phyloP scores from a whole-genome alignment of 1,284 basidiomycete genomes.

The Vanrija humicola region DNA sequence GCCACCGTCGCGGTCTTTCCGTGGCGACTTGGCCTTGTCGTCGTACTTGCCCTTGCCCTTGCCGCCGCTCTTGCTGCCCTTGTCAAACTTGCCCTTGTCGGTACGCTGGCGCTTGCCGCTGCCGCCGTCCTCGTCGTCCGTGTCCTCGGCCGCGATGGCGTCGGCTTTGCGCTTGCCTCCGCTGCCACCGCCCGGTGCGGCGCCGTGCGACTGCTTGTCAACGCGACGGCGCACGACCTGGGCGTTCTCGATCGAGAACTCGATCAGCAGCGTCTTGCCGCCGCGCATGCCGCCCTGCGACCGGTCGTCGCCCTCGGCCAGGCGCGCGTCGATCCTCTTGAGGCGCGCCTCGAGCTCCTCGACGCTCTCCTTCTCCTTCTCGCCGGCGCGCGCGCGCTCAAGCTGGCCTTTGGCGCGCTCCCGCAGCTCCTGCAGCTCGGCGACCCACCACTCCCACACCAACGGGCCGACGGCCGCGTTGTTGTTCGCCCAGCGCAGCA shows the following conservation, averaged over 20 bases:
- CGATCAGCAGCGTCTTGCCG: slow-evolving; percentile 70
- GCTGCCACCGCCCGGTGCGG: slow-evolving; percentile 7
- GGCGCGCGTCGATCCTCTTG: slow-evolving; percentile 43
- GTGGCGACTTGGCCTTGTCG: not conserved
- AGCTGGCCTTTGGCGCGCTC: slow-evolving; percentile 56
- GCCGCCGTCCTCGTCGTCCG: slow-evolving; percentile 27
- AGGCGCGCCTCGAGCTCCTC: slow-evolving; percentile 51
- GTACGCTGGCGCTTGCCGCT: slow-evolving; percentile 2
- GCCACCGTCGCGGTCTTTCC: not conserved
- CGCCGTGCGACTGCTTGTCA: slow-evolving; percentile 34
- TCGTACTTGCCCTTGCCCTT: slow-evolving; percentile 5
- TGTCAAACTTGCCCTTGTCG: not conserved
- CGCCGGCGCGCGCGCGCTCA: slow-evolving; percentile 13
- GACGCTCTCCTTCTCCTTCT: slow-evolving; percentile 35
- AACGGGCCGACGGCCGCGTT: slow-evolving; percentile 64
- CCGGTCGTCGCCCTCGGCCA: slow-evolving; percentile 38
- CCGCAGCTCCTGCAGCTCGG: slow-evolving; percentile 68
- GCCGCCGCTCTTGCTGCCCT: not conserved
- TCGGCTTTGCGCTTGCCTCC: slow-evolving; percentile 21
- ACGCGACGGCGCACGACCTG: slow-evolving; percentile 54
- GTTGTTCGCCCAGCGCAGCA: slow-evolving; percentile 91
- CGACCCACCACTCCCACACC: slow-evolving; percentile 76
- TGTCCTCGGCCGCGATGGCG: slow-evolving; percentile 18
- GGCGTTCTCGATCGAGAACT: slow-evolving; percentile 91
- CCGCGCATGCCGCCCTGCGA: slow-evolving; percentile 47